Percentiles rank a stretch among this genome's conserved stretches.
phyloP scores from a whole-genome alignment of 768 basidiomycete genomes.

The Hypholoma fasciculare region DNA sequence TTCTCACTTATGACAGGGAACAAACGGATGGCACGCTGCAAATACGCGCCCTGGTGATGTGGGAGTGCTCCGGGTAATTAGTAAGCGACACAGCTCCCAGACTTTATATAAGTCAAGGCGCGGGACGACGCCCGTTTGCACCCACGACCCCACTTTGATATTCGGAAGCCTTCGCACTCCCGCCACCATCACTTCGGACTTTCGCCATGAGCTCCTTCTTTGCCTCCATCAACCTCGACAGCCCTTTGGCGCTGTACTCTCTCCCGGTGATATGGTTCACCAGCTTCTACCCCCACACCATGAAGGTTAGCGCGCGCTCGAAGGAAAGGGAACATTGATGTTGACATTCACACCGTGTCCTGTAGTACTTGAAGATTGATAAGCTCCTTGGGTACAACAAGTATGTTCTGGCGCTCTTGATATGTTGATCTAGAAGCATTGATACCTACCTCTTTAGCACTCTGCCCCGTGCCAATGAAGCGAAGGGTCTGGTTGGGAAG shows the following conservation, averaged over 20 bases:
- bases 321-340: not conserved
- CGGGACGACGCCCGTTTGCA: not conserved
- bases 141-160: not conserved
- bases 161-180: not conserved
- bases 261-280: conserved; percentile 36
- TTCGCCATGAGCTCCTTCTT: conserved; percentile 9
- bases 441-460: conserved; percentile 19
- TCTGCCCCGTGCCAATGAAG: conserved; percentile 28
- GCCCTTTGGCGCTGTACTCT: conserved; percentile 35
- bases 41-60: too few species aligned
- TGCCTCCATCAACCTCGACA: conserved; percentile 14
- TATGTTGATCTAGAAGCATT: not conserved
- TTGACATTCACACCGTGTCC: not conserved
- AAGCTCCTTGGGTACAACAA: conserved; percentile 34
- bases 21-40: too few species aligned
- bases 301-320: conserved; percentile 23
- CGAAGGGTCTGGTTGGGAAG: conserved; percentile 23
- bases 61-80: not conserved
- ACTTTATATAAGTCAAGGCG: not conserved
- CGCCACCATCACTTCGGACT: too few species aligned
- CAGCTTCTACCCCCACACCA: conserved; percentile 29
- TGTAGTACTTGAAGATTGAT: conserved; percentile 26
- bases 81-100: not conserved
- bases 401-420: conserved; percentile 16
- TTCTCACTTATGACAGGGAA: too few species aligned